Evolutionary conservation across 2,329 filamentous ascomycete genomes (phyloP), one percentile per base, ranked within the genome.

Genomic region (Sarocladium oryzae): DNA sequence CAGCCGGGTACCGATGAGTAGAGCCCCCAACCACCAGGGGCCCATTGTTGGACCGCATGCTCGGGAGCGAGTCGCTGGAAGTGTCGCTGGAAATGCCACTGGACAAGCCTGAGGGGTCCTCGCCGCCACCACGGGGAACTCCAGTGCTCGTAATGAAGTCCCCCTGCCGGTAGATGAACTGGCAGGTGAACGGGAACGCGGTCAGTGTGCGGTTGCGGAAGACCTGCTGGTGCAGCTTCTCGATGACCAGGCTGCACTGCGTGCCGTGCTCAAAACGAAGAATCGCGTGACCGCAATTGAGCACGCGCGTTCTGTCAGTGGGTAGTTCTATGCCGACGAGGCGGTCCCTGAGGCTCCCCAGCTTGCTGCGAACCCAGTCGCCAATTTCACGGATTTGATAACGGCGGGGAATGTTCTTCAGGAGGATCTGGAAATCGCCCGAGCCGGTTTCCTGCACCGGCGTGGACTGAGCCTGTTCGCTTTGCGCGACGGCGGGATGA

Each of bases 281-380:
- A n/a, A 59, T 54, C 30, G 57, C 61, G 33, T 63, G 56, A 6
- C 64, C 63, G 15, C 59, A 58, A 11, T 62, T 57, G 10, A 57
- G 58, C 4, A 45, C 56, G 38, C 56, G 61, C 24, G 54, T 50
- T 32, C 48, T 52, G 16, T 55, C 57, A 18, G 37, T 8, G 7
- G 46, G 32, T 18, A 37, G 15, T 10, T 36, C 46, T 15, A 49
- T 20, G 9, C 46, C 46, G 11, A 37, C 21, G 20, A 49, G 21
- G n/a, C 30, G 59, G n/a, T 56, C 55, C 10, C 35, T 26, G 2
- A 51, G 55, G 26, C 52, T 48, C 2, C 59, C 59, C 36, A 63
- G 55, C 35, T 57, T 60, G 16, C 56, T 53, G 5, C 55, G 56
- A 10, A 66, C 56, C 65, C 65, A 67, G 9, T 45, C 51, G 18